phyloP scores from a whole-genome alignment of 345 rosid genomes.

The Populus euphratica region DNA sequence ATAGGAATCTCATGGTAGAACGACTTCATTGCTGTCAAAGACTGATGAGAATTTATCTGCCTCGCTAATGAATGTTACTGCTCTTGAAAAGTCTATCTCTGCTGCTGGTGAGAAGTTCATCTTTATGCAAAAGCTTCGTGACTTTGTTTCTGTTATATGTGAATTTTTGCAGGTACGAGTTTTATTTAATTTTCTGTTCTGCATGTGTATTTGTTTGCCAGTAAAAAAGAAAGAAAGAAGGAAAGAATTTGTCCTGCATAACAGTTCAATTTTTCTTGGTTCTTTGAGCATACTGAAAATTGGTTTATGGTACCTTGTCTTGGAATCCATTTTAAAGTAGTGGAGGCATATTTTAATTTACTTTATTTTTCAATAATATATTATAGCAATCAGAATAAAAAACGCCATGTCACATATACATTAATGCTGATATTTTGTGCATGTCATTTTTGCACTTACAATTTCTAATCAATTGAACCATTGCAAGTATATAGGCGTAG shows the following conservation, averaged over 20 bases:
- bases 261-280: not conserved
- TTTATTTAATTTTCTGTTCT: slow-evolving; percentile 29
- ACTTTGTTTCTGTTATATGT: slow-evolving; percentile 90
- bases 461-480: too few relatives aligned
- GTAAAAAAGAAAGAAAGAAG: not conserved
- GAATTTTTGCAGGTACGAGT: slow-evolving; percentile 92
- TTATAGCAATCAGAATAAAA: too few relatives aligned
- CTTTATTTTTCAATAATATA: too few relatives aligned
- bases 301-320: too few relatives aligned
- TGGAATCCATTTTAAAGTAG: too few relatives aligned
- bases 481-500: too few relatives aligned
- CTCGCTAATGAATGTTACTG: slow-evolving; percentile 68
- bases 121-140: slow-evolving; percentile 98
- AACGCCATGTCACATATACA: too few relatives aligned
- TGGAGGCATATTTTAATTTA: too few relatives aligned
- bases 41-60: slow-evolving; percentile 83
- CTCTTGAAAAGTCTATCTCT: slow-evolving; percentile 67
- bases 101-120: slow-evolving; percentile 98
- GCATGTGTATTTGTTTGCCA: slow-evolving; percentile 1
- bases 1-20: slow-evolving; percentile 81
- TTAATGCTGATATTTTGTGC: too few relatives aligned
- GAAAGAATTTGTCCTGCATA: too few relatives aligned
- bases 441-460: too few relatives aligned
- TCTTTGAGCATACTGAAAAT: not conserved
- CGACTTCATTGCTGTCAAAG: slow-evolving; percentile 54